Evolutionary conservation across 2,329 filamentous ascomycete genomes (phyloP), one percentile per base, ranked within the genome.

Genomic region (Alternaria hordeiaustralica): DNA sequence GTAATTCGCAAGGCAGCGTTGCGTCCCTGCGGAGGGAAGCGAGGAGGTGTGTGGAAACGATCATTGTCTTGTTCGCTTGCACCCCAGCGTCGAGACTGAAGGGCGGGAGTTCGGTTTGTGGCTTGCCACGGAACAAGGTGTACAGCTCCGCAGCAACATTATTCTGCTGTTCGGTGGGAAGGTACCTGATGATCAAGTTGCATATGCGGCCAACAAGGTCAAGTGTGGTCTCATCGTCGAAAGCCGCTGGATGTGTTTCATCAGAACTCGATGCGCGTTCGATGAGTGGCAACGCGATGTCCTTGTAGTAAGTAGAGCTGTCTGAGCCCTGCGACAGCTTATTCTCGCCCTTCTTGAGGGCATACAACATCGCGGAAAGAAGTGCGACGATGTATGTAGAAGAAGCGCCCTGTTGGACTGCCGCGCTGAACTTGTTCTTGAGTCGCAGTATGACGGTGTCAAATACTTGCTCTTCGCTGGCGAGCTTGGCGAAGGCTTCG

Each of bases 401-500:
- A 12, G 85, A 82, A 4, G 84, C 81, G 28, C 82, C 78, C 66
- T 86, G 85, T 60, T 85, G 82, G 26, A 89, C 82, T 41, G 89
- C 82, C 15, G 86, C 77, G 54, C 86, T 85, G 26, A 90, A 79
- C 70, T 89, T 90, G 79, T 87, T 90, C 75, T 90, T 86, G 26
- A 91, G 78, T 28, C 88, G 83, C 44, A 89, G 81, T 33, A 90
- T 84, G 9, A 91, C 80, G 0, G 88, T 90, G 63, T 89, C 86
- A 64, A 91, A 90, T 12, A 90, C 83, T 41, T 88, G 84, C 64
- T 85, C 84, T 71, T 90, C 89, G 11, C 84, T 82, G 58, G 87
- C 88, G 20, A 92, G 84, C 69, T 89, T 87, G 3, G 89, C 88
- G 62, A 92, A 85, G 1, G 84, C 88, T 70, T 90, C 89, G 23